Conservation (phyloP, 148 eudicot genomes). For the Chenopodium berlandieri region DNA sequence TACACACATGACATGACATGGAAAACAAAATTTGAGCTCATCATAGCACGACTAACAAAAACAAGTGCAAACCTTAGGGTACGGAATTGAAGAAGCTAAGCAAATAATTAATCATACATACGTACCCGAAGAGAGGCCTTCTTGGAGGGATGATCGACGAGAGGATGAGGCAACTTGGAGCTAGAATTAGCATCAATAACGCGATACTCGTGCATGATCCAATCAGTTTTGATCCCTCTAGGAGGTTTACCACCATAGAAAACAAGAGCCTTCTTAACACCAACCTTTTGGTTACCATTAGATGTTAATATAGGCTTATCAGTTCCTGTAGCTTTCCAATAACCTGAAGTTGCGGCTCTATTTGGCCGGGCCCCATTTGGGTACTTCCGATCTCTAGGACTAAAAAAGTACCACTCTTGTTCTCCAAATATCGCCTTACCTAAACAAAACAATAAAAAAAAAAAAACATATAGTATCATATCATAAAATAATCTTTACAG, state of each 20-base stretch:
- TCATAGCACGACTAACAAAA: too few relatives aligned
- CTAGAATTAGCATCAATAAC: slow-evolving; percentile 27
- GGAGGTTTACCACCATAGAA: slow-evolving; percentile 62
- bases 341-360: slow-evolving; percentile 67
- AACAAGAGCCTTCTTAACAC: slow-evolving; percentile 57
- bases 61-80: too few relatives aligned
- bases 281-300: slow-evolving; percentile 41
- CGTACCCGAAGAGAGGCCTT: slow-evolving; percentile 40
- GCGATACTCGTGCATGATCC: slow-evolving; percentile 65
- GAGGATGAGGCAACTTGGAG: slow-evolving; percentile 33
- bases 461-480: not conserved
- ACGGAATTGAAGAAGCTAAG: too few relatives aligned
- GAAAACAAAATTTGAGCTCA: too few relatives aligned
- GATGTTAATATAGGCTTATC: slow-evolving; percentile 52
- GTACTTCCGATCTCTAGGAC: slow-evolving; percentile 63
- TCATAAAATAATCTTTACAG: too few relatives aligned
- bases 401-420: slow-evolving; percentile 66
- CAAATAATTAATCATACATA: slow-evolving; percentile 9
- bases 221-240: slow-evolving; percentile 53
- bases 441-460: not conserved
- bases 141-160: slow-evolving; percentile 26
- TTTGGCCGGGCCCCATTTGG: slow-evolving; percentile 69
- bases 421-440: slow-evolving; percentile 66
- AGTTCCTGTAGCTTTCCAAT: slow-evolving; percentile 71
- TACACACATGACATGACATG: too few relatives aligned